These are phyloP conservation scores for Phytophthora fragariae DNA, from an alignment of 352 stramenopile genomes.

Conservation along the genomic window DNA sequence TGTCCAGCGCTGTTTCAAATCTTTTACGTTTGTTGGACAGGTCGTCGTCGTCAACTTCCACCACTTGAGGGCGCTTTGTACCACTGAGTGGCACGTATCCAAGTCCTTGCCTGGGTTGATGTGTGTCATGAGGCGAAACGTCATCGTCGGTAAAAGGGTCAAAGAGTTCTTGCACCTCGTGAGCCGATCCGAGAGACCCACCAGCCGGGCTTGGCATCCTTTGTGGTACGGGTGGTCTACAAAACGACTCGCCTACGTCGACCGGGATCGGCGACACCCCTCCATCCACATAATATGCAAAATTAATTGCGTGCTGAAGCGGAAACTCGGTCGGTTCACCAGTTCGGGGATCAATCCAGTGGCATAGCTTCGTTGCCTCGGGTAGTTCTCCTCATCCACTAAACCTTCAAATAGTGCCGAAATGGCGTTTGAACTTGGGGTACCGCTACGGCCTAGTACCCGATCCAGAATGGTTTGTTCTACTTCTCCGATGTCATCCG, in stretches of 20 bases:
- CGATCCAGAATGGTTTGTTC: not conserved
- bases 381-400: not conserved
- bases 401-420: not conserved
- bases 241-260: not conserved
- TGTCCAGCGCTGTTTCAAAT: not conserved
- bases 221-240: not conserved
- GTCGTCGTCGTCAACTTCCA: no score
- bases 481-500: not conserved
- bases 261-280: not conserved
- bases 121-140: not conserved
- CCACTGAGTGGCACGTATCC: no score
- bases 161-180: no score
- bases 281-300: not conserved
- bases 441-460: not conserved
- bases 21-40: no score
- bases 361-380: not conserved
- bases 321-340: not conserved
- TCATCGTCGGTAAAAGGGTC: not conserved
- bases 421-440: not conserved
- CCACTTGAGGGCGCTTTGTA: no score
- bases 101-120: no score
- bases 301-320: not conserved
- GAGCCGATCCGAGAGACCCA: no score
- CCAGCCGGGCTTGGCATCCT: no score
- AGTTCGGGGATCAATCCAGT: not conserved